phyloP scores from a whole-genome alignment of 2,329 filamentous ascomycete species.

The Cladosporium austrohemisphaericum region DNA sequence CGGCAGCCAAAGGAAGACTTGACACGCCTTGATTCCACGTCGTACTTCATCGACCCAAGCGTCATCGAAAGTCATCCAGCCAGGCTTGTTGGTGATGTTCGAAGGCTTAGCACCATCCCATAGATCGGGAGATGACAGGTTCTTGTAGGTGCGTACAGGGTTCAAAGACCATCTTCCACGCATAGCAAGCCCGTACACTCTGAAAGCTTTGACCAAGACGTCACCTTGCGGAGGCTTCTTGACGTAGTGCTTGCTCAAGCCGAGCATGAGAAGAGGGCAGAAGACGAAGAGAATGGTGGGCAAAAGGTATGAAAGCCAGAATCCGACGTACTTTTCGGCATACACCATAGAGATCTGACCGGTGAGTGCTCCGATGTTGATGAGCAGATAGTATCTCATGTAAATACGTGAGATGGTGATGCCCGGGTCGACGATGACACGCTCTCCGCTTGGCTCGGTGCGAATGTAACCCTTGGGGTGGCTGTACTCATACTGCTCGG shows the following conservation, averaged over 20 bases:
- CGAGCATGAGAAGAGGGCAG: conserved; percentile 32
- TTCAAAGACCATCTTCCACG: conserved; percentile 58
- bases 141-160: conserved; percentile 56
- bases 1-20: conserved; percentile 44
- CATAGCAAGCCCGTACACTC: conserved; percentile 57
- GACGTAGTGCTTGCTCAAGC: conserved; percentile 49
- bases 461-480: conserved; percentile 38
- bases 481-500: conserved; percentile 40
- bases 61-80: conserved; percentile 75
- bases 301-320: conserved; percentile 61
- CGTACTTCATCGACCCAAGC: conserved; percentile 70
- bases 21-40: conserved; percentile 60
- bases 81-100: conserved; percentile 47
- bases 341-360: conserved; percentile 53
- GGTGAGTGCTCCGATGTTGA: conserved; percentile 67
- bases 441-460: conserved; percentile 38
- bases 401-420: conserved; percentile 44
- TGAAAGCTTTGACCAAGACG: conserved; percentile 63
- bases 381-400: conserved; percentile 65
- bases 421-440: conserved; percentile 44
- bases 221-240: conserved; percentile 63
- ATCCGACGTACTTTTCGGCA: conserved; percentile 63
- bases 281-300: conserved; percentile 61
- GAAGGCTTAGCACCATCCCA: conserved; percentile 29
- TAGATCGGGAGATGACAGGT: conserved; percentile 51